phyloP scores from a whole-genome alignment of 1,284 basidiomycete genomes.

The Grifola frondosa region DNA sequence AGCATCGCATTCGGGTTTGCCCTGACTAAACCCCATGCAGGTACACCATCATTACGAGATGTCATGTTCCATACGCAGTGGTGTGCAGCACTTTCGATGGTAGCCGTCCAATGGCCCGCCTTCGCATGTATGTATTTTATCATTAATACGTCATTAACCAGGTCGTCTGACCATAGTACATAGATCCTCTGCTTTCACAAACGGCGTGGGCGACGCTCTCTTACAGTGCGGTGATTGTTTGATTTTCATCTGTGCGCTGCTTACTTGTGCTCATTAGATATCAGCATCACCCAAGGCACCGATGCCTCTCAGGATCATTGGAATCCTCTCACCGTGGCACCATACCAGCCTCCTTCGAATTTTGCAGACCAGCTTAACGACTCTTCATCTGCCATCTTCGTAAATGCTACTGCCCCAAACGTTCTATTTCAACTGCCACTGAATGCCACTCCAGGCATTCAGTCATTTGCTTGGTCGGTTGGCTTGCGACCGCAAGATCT shows the following conservation, averaged over 20 bases:
- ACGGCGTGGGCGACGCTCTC: slow-evolving; percentile 86
- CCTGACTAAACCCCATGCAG: too few relatives aligned
- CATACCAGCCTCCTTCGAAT: slow-evolving; percentile 60
- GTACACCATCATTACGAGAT: slow-evolving; percentile 91
- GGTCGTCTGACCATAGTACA: slow-evolving; percentile 6
- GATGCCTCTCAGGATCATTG: slow-evolving; percentile 52
- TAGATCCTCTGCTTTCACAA: slow-evolving; percentile 84
- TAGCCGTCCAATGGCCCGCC: slow-evolving; percentile 91
- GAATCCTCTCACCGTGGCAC: slow-evolving; percentile 61
- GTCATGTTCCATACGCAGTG: slow-evolving; percentile 93
- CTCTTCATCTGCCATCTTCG: slow-evolving; percentile 71
- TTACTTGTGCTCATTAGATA: slow-evolving; percentile 56
- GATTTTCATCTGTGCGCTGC: slow-evolving; percentile 4
- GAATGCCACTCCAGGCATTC: slow-evolving; percentile 64
- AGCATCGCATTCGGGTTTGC: too few relatives aligned
- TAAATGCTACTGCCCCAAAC: slow-evolving; percentile 70
- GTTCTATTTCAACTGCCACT: slow-evolving; percentile 69
- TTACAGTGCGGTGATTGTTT: slow-evolving; percentile 65
- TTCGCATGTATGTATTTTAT: slow-evolving; percentile 75
- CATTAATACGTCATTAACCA: slow-evolving; percentile 4
- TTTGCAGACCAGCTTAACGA: slow-evolving; percentile 76
- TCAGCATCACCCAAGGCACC: slow-evolving; percentile 59
- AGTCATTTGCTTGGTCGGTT: slow-evolving; percentile 77
- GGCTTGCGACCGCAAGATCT: slow-evolving; percentile 83
- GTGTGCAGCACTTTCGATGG: slow-evolving; percentile 84